phyloP scores from a whole-genome alignment of 2,329 filamentous ascomycete species.

The Aspergillus sp. region DNA sequence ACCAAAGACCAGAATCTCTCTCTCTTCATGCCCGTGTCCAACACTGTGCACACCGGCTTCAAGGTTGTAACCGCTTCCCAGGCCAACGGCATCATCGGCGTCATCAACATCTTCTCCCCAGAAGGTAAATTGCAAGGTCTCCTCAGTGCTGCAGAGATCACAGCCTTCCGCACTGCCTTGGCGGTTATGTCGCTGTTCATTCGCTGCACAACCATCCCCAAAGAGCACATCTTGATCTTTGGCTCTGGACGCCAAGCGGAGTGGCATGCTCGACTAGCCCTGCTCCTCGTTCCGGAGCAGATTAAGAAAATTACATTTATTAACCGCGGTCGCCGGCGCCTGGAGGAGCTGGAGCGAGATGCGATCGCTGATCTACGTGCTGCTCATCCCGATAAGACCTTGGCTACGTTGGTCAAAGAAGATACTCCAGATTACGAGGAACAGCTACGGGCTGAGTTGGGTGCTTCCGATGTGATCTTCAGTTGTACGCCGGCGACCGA shows the following conservation, averaged over 20 bases:
- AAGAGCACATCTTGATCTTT: constrained; percentile 48
- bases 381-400: constrained; percentile 39
- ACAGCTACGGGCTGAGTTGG: constrained; percentile 31
- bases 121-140: constrained; percentile 66
- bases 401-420: constrained; percentile 57
- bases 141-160: constrained; percentile 72
- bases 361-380: constrained; percentile 36
- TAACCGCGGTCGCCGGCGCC: constrained; percentile 66
- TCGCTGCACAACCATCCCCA: constrained; percentile 38
- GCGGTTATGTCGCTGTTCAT: constrained; percentile 67
- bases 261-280: constrained; percentile 52
- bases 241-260: constrained; percentile 53
- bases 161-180: constrained; percentile 77
- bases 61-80: constrained; percentile 66
- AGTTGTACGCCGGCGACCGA: constrained; percentile 51
- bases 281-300: constrained; percentile 49
- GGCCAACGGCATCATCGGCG: constrained; percentile 57
- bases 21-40: constrained; percentile 73
- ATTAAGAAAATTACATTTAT: constrained; percentile 72
- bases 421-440: constrained; percentile 55
- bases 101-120: constrained; percentile 67
- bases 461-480: constrained; percentile 48
- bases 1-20: constrained; percentile 55
- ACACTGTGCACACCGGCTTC: constrained; percentile 64
- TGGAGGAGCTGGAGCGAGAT: constrained; percentile 46